Evolutionary conservation across 805 yeast genomes (phyloP), one percentile per base, ranked within the genome.

Genomic region (Metschnikowia santaceciliae): DNA sequence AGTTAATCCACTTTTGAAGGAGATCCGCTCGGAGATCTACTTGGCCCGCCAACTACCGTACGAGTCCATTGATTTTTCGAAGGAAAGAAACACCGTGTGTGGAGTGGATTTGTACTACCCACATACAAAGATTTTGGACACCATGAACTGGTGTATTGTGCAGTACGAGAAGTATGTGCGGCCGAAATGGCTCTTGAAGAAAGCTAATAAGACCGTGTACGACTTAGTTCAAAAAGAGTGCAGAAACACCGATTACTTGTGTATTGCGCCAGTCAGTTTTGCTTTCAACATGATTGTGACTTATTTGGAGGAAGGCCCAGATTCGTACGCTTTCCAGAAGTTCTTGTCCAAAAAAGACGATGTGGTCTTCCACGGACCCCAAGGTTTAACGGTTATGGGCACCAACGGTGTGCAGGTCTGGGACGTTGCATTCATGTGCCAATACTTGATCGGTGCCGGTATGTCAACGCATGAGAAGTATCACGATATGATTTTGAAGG

Each of bases 371-470:
- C 85, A 86, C 70, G 95, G 97, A 0, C 87, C 90, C 0, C 87
- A 86, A 63, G 99, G 99, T 4, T 78, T 94, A 83, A 81, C 92
- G 2, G 86, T 89, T 50, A 89, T 87, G 88, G 99, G 99, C 2
- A 94, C 99, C 0, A 94, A 94, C 67, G 99, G 99, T 22, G 89
- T 88, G 0, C 99, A 94, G 69, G 91, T 86, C 1, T 94, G 99
- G 99, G 99, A 94, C 67, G 84, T 85, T 26, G 91, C 97, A 0
- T 92, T 94, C 71, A 86, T 88, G 50, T 75, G 94, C 23, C 99
- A 94, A 64, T 88, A 89, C 61, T 78, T 82, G 54, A 83, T 89
- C 53, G 72, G 79, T 61, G 88, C 96, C 0, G 96, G 96, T 0
- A 68, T 91, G 34, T 91, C 88, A 2, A 86, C 83, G 30, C 59